Evolutionary conservation across 352 stramenopile species (phyloP), one percentile per base, ranked within the genome.

Genomic region (Pythium oligandrum): DNA sequence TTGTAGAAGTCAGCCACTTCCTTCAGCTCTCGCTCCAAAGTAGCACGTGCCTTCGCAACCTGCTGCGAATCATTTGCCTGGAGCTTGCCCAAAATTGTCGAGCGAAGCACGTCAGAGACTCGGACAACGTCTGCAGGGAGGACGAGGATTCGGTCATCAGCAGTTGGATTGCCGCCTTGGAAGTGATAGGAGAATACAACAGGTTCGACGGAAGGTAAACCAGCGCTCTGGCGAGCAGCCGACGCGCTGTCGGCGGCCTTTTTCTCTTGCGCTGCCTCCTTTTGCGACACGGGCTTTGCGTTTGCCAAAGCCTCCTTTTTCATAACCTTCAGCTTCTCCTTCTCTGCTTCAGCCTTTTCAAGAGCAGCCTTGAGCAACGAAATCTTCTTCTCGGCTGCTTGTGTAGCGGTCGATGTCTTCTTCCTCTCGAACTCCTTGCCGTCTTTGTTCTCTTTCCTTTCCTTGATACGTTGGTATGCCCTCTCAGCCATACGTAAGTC

Each of bases 81-180:
- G 0, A 85, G 61, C 36, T 70, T 75, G 0, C 74, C 71, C 5
- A 85, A 48, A 53, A 85, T 76, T 6, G 67, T 75, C 4, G 68
- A 71, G 2, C 74, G 72, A 35, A 85, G 34, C 4, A 69, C 40
- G 45, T 85, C 74, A 2, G 74, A 69, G 1, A 76, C 63, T 35
- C 59, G 67, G 2, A 83, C 70, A 4, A 83, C 64, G 3, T 77
- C 70, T 6, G 71, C 71, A 31, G 74, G 74, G 1, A 85, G 51
- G 3, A 85, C 40, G 6, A 79, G 26, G 43, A 85, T 80, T 6
- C 53, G 44, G 43, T 82, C 74, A 17, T 65, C 47, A 31, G 53
- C 7, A 0, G 38, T 39, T 2, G 72, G 68, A 2, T 45, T 40
- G 11, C 66, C 73, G 1, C 65, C 58, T 26, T 65, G 34, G 31